These are phyloP conservation scores for Globisporangium echinulatum DNA, from an alignment of 352 stramenopile species.

Conservation along the genomic window DNA sequence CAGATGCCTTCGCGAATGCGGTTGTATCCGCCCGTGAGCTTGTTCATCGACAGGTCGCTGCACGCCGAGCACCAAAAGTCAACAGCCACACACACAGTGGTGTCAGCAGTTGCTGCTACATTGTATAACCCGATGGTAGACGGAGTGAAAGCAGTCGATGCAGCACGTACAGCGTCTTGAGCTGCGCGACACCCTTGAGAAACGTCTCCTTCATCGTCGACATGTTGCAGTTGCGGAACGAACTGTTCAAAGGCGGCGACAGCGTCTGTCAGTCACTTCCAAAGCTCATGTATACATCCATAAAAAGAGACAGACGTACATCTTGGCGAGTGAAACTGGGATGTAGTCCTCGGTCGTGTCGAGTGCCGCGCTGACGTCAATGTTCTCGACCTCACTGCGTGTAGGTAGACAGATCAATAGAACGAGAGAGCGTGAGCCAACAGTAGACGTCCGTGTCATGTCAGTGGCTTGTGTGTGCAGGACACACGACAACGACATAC, in stretches of 20 bases:
- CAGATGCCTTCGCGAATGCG: slow-evolving; percentile 44
- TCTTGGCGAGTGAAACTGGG: slow-evolving; percentile 30
- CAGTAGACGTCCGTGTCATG: no score
- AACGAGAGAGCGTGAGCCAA: neutral
- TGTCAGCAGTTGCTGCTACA: neutral
- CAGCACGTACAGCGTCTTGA: slow-evolving; percentile 26
- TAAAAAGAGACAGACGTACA: slow-evolving; percentile 22
- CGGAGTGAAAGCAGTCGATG: neutral
- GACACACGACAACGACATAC: slow-evolving; percentile 11
- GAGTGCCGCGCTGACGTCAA: slow-evolving; percentile 28
- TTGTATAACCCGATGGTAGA: neutral
- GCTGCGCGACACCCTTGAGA: slow-evolving; percentile 33
- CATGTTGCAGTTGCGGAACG: slow-evolving; percentile 35
- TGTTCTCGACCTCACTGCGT: slow-evolving; percentile 32
- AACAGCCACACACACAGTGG: neutral
- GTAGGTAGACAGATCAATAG: neutral
- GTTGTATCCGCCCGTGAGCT: slow-evolving; percentile 34
- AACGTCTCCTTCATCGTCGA: slow-evolving; percentile 32
- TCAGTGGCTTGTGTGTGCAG: no score
- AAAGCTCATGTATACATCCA: no score
- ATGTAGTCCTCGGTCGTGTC: slow-evolving; percentile 32
- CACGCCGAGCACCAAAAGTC: neutral
- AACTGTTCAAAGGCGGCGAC: slow-evolving; percentile 7
- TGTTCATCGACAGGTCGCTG: slow-evolving; percentile 40
- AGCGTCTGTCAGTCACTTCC: neutral